Evolutionary conservation across 176 grass and related monocot species (phyloP).

Genomic region (Areca catechu): DNA sequence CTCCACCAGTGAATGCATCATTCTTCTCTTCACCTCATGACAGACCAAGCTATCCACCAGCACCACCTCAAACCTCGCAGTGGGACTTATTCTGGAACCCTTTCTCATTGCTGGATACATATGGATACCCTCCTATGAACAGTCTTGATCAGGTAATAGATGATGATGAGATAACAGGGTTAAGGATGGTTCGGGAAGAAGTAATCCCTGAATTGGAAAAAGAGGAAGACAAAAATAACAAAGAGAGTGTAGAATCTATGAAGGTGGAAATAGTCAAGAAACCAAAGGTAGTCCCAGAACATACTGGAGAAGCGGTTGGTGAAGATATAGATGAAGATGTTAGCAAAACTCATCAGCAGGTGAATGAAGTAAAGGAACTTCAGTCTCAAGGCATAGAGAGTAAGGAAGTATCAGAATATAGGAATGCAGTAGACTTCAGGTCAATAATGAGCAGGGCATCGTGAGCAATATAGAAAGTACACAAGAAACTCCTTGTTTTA

Average conservation of each 20-base stretch:
- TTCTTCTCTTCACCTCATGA: constrained; percentile 47
- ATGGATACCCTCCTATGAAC: constrained; percentile 33
- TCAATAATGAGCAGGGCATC: constrained; percentile 32
- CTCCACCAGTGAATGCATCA: constrained; percentile 27
- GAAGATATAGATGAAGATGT: too few relatives aligned
- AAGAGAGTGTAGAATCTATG: too few relatives aligned
- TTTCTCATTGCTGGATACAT: constrained; percentile 40
- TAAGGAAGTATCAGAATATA: neutral
- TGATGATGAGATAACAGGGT: constrained; percentile 72
- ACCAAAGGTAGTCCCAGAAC: too few relatives aligned
- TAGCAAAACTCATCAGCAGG: too few relatives aligned
- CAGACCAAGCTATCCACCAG: constrained; percentile 41
- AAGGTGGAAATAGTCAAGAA: too few relatives aligned
- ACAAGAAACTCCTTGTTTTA: constrained; percentile 48
- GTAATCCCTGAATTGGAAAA: constrained; percentile 97
- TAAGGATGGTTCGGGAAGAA: constrained; percentile 83
- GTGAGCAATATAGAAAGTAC: constrained; percentile 29
- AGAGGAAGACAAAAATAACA: constrained; percentile 25
- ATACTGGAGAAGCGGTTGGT: too few relatives aligned
- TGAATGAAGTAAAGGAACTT: neutral
- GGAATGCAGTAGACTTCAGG: neutral
- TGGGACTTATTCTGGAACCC: constrained; percentile 91
- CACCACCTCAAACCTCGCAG: constrained; percentile 52
- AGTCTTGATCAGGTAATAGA: constrained; percentile 45
- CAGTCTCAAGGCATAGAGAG: neutral